Conservation (phyloP, 2,329 filamentous ascomycete genomes). For the Pseudovirgaria hyperparasitica region DNA sequence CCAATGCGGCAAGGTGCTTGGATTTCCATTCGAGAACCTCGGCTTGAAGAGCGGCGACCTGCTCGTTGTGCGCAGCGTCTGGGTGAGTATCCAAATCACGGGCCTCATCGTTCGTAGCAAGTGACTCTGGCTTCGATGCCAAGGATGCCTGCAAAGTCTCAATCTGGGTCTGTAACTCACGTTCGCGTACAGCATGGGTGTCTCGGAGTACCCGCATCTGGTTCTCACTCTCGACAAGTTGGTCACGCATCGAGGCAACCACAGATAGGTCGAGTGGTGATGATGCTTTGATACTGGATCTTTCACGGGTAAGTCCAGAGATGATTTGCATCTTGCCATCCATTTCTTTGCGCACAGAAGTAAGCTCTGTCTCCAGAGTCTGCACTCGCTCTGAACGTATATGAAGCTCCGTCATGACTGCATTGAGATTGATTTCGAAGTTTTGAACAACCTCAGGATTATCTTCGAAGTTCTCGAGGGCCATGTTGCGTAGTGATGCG, state of each 20-base stretch:
- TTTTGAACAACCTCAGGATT: conserved; percentile 78
- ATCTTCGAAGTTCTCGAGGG: conserved; percentile 69
- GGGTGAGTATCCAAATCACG: conserved; percentile 12
- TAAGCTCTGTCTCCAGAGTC: conserved; percentile 73
- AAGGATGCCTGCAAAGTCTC: conserved; percentile 50
- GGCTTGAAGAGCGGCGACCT: conserved; percentile 52
- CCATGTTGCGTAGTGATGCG: conserved; percentile 77
- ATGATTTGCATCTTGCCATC: conserved; percentile 95
- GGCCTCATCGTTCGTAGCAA: conserved; percentile 12
- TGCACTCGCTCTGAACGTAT: conserved; percentile 79
- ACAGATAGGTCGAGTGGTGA: conserved; percentile 86
- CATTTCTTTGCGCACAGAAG: conserved; percentile 84
- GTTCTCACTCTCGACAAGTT: conserved; percentile 72
- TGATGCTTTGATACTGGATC: conserved; percentile 70
- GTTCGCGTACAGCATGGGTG: conserved; percentile 59
- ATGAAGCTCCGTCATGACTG: conserved; percentile 86
- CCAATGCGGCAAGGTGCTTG: conserved; percentile 60
- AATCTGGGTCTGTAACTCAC: conserved; percentile 60
- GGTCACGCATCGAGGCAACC: conserved; percentile 73
- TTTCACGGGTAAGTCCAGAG: conserved; percentile 80
- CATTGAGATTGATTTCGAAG: conserved; percentile 83
- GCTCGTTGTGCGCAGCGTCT: conserved; percentile 34
- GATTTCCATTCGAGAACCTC: conserved; percentile 64
- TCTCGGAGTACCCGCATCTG: conserved; percentile 65
- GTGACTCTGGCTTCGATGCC: conserved; percentile 22